Evolutionary conservation across 2,329 filamentous ascomycete genomes (phyloP).

Genomic region (Teratosphaeria gauchensis): DNA sequence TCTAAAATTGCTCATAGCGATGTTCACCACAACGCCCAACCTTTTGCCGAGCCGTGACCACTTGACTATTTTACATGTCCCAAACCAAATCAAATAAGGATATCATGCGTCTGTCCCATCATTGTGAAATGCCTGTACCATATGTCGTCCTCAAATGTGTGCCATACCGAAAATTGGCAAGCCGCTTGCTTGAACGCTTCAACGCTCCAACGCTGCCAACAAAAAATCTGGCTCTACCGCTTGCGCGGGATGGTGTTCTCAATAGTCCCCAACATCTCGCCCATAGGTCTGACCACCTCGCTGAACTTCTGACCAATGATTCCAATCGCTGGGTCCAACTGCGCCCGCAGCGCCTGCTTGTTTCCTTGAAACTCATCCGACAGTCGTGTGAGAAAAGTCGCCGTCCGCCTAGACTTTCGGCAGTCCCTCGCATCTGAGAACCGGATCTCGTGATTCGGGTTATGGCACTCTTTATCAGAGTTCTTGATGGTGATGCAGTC

Average conservation of each 20-base stretch:
- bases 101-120: neutral
- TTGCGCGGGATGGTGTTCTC: neutral
- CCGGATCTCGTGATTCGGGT: neutral
- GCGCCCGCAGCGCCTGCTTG: neutral
- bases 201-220: neutral
- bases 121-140: neutral
- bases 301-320: neutral
- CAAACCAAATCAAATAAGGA: neutral
- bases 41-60: neutral
- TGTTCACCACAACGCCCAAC: neutral
- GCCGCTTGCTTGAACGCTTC: neutral
- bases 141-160: neutral
- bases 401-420: neutral
- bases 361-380: neutral
- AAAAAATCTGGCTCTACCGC: neutral
- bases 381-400: neutral
- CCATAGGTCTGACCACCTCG: neutral
- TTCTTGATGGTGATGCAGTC: neutral
- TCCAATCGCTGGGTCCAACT: neutral
- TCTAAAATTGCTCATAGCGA: neutral
- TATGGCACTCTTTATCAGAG: neutral
- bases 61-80: neutral
- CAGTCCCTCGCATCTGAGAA: neutral
- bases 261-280: neutral
- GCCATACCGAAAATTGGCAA: neutral